These are phyloP conservation scores for Hydnum rufescens DNA, from an alignment of 768 basidiomycete species.

Conservation along the genomic window DNA sequence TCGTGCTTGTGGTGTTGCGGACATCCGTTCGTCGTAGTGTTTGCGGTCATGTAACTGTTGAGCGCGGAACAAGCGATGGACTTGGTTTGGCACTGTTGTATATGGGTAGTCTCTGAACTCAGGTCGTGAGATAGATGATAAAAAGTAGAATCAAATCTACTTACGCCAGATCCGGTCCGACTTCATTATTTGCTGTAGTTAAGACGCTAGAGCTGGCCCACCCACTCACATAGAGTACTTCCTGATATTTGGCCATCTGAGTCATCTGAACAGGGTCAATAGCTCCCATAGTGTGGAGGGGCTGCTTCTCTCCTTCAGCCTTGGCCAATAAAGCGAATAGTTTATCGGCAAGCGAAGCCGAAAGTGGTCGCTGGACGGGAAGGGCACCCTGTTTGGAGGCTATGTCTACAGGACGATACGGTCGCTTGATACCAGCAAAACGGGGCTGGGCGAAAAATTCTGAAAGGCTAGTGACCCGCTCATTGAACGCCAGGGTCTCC, in stretches of 20 bases:
- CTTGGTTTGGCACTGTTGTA: constrained; percentile 90
- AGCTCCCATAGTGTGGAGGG: constrained; percentile 82
- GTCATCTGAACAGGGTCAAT: constrained; percentile 92
- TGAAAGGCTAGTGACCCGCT: constrained; percentile 40
- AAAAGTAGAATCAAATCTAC: not conserved
- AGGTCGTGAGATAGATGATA: not conserved
- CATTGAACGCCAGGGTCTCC: constrained; percentile 38
- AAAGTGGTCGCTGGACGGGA: constrained; percentile 55
- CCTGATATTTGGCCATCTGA: constrained; percentile 74
- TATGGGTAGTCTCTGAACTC: constrained; percentile 71
- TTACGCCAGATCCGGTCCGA: constrained; percentile 78
- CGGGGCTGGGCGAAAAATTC: constrained; percentile 60
- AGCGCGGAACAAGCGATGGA: constrained; percentile 76
- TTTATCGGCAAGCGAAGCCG: constrained; percentile 68
- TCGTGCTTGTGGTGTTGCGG: constrained; percentile 39
- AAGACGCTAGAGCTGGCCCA: constrained; percentile 78
- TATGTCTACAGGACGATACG: constrained; percentile 62
- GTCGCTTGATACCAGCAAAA: constrained; percentile 50
- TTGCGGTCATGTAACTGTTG: constrained; percentile 88
- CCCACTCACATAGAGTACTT: constrained; percentile 81
- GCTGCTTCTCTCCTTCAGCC: constrained; percentile 39
- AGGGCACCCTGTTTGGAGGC: constrained; percentile 80
- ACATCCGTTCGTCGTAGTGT: constrained; percentile 72
- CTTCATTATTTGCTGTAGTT: constrained; percentile 80
- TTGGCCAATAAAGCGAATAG: constrained; percentile 48